Percentiles rank a stretch among this genome's conserved stretches.
Conservation (phyloP, 495 filamentous ascomycete genomes). For the Tuber indicum region DNA sequence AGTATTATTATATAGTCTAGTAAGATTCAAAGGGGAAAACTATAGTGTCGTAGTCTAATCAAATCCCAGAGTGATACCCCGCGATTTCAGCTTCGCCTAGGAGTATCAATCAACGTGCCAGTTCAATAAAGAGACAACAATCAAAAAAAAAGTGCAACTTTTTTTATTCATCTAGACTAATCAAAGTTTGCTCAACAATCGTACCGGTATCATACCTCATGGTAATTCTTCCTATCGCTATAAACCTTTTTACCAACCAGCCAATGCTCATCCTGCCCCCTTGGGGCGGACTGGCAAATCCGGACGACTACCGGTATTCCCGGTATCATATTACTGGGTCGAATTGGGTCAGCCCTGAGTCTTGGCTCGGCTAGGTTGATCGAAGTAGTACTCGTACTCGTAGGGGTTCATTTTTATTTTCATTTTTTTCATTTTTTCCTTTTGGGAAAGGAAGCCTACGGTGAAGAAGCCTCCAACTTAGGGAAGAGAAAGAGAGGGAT, state of each 20-base stretch:
- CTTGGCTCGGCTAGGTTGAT: conserved; percentile 2
- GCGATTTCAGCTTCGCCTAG: not conserved
- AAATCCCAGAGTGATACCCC: not conserved
- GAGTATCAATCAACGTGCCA: not conserved
- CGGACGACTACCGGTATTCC: not conserved
- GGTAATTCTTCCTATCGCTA: not conserved
- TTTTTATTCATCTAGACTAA: not conserved
- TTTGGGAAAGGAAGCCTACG: not conserved
- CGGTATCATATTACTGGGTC: not conserved
- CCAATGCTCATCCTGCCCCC: not conserved
- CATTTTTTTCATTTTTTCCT: not conserved
- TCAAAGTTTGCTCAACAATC: not conserved
- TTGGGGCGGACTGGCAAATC: not conserved
- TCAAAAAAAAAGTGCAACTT: not conserved
- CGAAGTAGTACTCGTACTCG: not conserved
- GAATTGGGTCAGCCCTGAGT: not conserved
- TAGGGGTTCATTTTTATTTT: not conserved
- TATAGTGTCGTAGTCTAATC: not conserved
- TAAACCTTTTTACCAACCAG: not conserved
- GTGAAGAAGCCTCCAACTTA: not conserved
- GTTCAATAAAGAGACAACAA: not conserved
- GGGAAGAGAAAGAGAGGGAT: not conserved
- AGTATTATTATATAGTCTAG: too few relatives aligned
- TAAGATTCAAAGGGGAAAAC: not conserved
- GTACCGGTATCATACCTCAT: not conserved